Evolutionary conservation across 306 rosid genomes (phyloP), one percentile per base, ranked within the genome.

Genomic region (Sesbania bispinosa): DNA sequence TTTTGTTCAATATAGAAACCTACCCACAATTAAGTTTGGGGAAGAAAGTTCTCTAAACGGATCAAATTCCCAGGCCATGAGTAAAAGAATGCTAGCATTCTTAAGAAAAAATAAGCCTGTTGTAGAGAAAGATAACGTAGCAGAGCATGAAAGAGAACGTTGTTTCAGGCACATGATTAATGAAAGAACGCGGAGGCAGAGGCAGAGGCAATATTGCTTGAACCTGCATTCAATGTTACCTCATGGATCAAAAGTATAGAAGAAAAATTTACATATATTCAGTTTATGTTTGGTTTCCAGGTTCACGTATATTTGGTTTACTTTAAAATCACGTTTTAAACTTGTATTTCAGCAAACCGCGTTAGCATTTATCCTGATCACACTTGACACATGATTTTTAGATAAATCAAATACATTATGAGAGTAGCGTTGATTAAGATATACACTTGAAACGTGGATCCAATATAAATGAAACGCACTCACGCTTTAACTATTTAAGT

Each of bases 111-210:
- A 70, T 10, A 48, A 36, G 47, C 60, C 74, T 0, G 41, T 10
- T n/a, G n/a, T n/a, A 0, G 62, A 53, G 59, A 64, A 5, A 20
- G 64, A 23, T 5, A 48, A 8, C 0, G 45, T 2, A 2, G 20
- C 23, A 4, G 89, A 77, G 24, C 26, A 50, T 15, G 84, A 80
- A 59, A 84, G 32, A 55, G 91, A 84, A 3, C 83, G 81, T 24
- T 14, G 85, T 53, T 80, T 78, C 26, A 66, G 82, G 58, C 97
- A 89, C 71, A 92, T 82, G 93, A 51, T 92, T 50, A 85, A 79
- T 16, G 97, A 92, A 76, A 80, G 97, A 50, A 80, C 70, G 85
- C 85, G 97, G 47, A 82, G 97, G 50, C 90, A 87, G 75, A 89
- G 83, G 48, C 88, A 87, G 58, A 81, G 83, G 30, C 73, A 84